A percentile compares a stretch with the other conserved stretches of the same genome.
phyloP scores from a whole-genome alignment of 352 stramenopile genomes.

The Phytophthora cactorum region DNA sequence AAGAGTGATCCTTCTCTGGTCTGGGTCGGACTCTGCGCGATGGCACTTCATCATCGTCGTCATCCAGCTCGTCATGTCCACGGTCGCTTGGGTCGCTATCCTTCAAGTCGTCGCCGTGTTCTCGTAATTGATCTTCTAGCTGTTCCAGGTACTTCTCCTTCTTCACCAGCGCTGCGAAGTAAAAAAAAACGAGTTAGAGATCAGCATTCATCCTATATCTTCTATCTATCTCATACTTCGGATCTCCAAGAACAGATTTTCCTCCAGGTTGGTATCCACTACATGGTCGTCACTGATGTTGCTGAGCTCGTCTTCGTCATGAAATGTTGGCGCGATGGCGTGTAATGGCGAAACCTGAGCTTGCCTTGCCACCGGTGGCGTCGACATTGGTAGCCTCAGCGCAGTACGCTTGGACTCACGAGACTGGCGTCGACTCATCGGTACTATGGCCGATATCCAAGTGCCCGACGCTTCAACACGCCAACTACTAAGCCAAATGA shows the following conservation, averaged over 20 bases:
- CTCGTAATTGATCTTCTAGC: constrained; percentile 28
- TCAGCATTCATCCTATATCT: not conserved
- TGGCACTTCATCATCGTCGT: constrained; percentile 1
- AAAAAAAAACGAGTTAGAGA: not conserved
- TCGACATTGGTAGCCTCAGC: constrained; percentile 11
- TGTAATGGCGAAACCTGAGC: constrained; percentile 10
- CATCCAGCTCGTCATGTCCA: constrained; percentile 3
- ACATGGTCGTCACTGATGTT: not conserved
- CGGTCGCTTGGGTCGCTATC: not conserved
- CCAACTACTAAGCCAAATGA: not conserved
- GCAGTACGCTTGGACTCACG: not conserved
- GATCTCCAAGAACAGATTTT: constrained; percentile 25
- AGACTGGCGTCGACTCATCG: constrained; percentile 9
- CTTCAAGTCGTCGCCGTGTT: constrained; percentile 6
- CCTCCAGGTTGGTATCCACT: constrained; percentile 21
- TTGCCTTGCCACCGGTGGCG: not conserved
- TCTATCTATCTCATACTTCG: constrained; percentile 10
- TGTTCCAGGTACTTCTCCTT: constrained; percentile 41
- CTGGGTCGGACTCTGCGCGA: not conserved
- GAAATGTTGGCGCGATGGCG: constrained; percentile 13
- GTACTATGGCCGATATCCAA: not conserved
- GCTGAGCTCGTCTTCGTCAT: not conserved
- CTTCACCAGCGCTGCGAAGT: constrained; percentile 31
- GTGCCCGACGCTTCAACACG: constrained; percentile 3
- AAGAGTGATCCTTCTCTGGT: too few species aligned